Conservation (phyloP, 768 basidiomycete species). For the Calocybe indica region DNA sequence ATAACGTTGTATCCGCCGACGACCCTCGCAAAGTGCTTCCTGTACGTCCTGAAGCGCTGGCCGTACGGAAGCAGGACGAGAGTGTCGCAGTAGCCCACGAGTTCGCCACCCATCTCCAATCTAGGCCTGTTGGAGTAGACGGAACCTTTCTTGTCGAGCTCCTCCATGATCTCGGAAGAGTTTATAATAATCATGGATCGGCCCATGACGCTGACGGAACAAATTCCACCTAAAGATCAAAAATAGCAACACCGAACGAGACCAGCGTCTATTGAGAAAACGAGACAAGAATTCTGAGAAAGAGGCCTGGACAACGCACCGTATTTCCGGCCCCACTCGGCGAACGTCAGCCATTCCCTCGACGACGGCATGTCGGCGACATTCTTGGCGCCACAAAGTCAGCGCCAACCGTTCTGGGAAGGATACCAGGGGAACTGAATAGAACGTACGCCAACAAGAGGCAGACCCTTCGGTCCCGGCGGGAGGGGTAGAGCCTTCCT, state of each 20-base stretch:
- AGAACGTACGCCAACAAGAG: constrained; percentile 31
- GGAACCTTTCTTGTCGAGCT: constrained; percentile 40
- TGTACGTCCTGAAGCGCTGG: constrained; percentile 34
- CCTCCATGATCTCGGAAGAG: constrained; percentile 33
- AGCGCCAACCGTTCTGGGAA: too few species aligned
- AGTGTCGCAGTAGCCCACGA: constrained; percentile 41
- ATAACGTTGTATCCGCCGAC: constrained; percentile 29
- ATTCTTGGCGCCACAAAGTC: constrained; percentile 25
- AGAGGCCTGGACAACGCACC: constrained; percentile 22
- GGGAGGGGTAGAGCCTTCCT: constrained; percentile 19
- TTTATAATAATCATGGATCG: constrained; percentile 44
- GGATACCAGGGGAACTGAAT: background rate
- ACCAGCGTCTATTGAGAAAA: background rate
- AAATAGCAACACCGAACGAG: background rate
- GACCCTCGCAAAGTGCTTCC: constrained; percentile 35
- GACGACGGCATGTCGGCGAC: constrained; percentile 37
- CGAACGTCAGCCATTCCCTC: constrained; percentile 41
- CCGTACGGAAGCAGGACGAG: constrained; percentile 41
- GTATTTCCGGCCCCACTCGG: constrained; percentile 48
- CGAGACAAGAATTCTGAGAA: background rate
- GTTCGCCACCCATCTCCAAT: constrained; percentile 45
- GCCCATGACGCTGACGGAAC: constrained; percentile 35
- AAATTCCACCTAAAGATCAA: constrained; percentile 25
- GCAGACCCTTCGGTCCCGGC: constrained; percentile 35
- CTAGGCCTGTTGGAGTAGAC: constrained; percentile 44